Conservation (phyloP, 805 yeast genomes). For the Sugiyamaella chiloensis region DNA sequence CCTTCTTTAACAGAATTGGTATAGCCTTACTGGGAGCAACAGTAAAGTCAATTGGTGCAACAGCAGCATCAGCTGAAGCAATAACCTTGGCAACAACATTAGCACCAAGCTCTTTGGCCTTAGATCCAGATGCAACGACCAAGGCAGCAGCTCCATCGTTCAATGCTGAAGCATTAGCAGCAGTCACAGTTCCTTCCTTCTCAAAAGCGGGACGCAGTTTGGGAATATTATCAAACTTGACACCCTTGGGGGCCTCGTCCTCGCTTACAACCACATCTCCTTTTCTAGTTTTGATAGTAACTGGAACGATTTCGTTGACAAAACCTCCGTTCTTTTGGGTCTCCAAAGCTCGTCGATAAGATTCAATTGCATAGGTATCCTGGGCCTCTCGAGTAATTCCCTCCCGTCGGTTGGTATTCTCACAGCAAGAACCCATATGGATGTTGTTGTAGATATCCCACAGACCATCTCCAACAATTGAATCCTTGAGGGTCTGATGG, state of each 20-base stretch:
- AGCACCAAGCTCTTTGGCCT: slow-evolving; percentile 71
- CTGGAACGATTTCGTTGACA: slow-evolving; percentile 72
- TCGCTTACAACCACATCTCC: slow-evolving; percentile 65
- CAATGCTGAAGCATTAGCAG: slow-evolving; percentile 89
- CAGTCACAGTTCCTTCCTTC: slow-evolving; percentile 92
- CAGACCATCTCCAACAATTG: slow-evolving; percentile 75
- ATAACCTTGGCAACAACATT: slow-evolving; percentile 68
- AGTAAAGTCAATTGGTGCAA: slow-evolving; percentile 86
- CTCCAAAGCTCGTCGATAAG: slow-evolving; percentile 74
- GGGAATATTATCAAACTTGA: slow-evolving; percentile 67
- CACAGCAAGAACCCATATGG: slow-evolving; percentile 95
- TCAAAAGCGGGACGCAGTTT: slow-evolving; percentile 87
- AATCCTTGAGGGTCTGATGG: slow-evolving; percentile 53
- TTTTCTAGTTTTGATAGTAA: slow-evolving; percentile 63
- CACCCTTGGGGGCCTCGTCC: slow-evolving; percentile 75
- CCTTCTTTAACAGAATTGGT: slow-evolving; percentile 86
- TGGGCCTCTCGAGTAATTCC: slow-evolving; percentile 74
- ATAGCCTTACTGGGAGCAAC: slow-evolving; percentile 91
- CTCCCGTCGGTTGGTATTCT: slow-evolving; percentile 84
- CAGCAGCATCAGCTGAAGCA: slow-evolving; percentile 97
- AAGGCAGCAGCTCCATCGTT: slow-evolving; percentile 97
- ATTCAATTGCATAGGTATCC: slow-evolving; percentile 75
- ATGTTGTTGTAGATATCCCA: slow-evolving; percentile 79
- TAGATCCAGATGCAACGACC: slow-evolving; percentile 73
- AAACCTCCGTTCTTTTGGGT: slow-evolving; percentile 76